These are phyloP conservation scores for Pseudogymnoascus sp. DNA, from an alignment of 2,329 filamentous ascomycete species.

Conservation along the genomic window DNA sequence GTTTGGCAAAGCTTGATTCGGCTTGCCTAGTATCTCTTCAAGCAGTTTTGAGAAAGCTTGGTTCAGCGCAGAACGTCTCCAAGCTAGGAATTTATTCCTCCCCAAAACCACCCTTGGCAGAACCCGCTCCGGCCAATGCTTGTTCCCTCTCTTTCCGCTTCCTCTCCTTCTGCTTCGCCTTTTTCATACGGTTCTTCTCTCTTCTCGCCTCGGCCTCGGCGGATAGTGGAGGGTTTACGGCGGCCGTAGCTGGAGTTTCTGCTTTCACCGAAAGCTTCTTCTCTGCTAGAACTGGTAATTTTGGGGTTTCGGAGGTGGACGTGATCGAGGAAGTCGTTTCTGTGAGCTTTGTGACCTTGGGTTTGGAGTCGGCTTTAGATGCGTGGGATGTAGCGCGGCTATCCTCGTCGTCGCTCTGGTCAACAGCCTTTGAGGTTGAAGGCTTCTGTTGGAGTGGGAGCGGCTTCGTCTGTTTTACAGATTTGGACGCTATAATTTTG, in stretches of 20 bases:
- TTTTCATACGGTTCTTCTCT: conserved; percentile 12
- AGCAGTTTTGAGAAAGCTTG: no score
- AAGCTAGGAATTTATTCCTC: background rate
- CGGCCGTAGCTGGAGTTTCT: background rate
- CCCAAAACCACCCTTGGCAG: background rate
- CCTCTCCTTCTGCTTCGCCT: conserved; percentile 27
- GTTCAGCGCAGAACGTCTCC: no score
- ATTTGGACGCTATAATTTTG: background rate
- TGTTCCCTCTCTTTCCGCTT: conserved; percentile 20
- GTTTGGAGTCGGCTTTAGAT: background rate
- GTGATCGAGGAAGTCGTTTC: background rate
- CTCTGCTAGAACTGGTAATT: background rate
- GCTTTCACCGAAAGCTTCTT: background rate
- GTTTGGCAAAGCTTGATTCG: background rate
- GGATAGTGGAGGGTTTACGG: background rate
- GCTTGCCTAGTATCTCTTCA: background rate
- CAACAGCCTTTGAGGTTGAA: background rate
- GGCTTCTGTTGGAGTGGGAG: background rate
- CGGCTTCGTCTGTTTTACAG: background rate
- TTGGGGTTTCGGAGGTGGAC: background rate
- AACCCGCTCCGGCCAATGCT: background rate
- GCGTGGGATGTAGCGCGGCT: background rate
- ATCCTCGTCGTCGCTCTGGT: background rate
- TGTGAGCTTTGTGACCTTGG: background rate
- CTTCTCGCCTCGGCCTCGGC: background rate